These are phyloP conservation scores for Trichoderma afroharzianum DNA, from an alignment of 2,329 filamentous ascomycete genomes.

Conservation along the genomic window DNA sequence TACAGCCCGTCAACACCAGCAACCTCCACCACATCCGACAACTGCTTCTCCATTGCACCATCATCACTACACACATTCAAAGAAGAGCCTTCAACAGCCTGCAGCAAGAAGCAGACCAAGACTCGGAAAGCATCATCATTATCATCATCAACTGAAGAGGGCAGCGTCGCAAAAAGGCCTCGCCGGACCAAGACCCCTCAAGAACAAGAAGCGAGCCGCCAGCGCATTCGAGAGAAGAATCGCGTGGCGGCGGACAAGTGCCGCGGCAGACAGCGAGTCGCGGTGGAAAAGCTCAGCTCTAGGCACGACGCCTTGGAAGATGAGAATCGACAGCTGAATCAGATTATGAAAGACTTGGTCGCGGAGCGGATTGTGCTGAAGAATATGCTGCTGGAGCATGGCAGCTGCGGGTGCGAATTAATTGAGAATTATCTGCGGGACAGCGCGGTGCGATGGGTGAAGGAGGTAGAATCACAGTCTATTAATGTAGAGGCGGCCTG, in stretches of 20 bases:
- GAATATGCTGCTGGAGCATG: slow-evolving; percentile 18
- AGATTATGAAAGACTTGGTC: slow-evolving; percentile 4
- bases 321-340: neutral
- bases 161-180: neutral
- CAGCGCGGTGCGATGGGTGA: slow-evolving; percentile 13
- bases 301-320: slow-evolving; percentile 8
- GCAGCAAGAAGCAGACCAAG: neutral
- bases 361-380: slow-evolving; percentile 14
- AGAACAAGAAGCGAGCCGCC: slow-evolving; percentile 2
- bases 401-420: slow-evolving; percentile 7
- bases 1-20: neutral
- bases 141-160: neutral
- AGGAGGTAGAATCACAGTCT: slow-evolving; percentile 6
- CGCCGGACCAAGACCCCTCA: neutral
- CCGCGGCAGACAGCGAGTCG: slow-evolving; percentile 14
- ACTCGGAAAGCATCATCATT: neutral
- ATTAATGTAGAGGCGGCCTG: slow-evolving; percentile 13
- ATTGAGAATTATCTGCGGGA: slow-evolving; percentile 15
- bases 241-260: slow-evolving; percentile 17
- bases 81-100: neutral
- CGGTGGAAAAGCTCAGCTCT: slow-evolving; percentile 1
- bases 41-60: neutral
- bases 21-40: neutral
- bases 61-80: neutral
- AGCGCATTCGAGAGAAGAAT: slow-evolving; percentile 17